These are phyloP conservation scores for Auricularia sp. DNA, from an alignment of 768 basidiomycete species.

Conservation along the genomic window DNA sequence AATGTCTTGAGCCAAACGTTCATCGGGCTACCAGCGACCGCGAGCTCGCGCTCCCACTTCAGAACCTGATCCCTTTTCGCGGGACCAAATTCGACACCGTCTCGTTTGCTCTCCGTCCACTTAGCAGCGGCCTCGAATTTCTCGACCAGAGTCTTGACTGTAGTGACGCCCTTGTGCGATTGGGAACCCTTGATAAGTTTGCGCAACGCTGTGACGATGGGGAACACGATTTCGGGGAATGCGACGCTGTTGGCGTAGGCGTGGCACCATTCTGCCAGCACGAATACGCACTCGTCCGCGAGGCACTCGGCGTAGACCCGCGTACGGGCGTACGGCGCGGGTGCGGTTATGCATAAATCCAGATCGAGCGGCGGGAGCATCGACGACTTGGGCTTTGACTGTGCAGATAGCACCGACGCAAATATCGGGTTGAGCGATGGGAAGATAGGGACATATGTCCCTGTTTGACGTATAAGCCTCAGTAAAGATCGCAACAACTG, in stretches of 20 bases:
- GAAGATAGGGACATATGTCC: conserved; percentile 77
- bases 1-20: conserved; percentile 74
- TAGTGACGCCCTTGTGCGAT: conserved; percentile 44
- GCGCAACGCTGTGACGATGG: conserved; percentile 60
- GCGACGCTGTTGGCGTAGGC: conserved; percentile 50
- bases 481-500: conserved; percentile 84
- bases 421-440: conserved; percentile 82
- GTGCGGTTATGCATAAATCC: conserved; percentile 76
- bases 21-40: conserved; percentile 54
- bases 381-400: conserved; percentile 67
- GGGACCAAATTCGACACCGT: conserved; percentile 65
- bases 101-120: conserved; percentile 68
- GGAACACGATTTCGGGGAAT: conserved; percentile 87
- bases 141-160: conserved; percentile 71
- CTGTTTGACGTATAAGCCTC: conserved; percentile 73
- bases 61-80: conserved; percentile 57
- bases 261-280: conserved; percentile 76
- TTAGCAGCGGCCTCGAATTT: conserved; percentile 73
- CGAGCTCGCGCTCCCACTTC: conserved; percentile 57
- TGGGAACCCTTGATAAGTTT: conserved; percentile 60
- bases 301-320: conserved; percentile 75
- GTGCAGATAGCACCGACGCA: conserved; percentile 55
- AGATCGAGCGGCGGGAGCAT: conserved; percentile 85
- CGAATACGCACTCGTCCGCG: conserved; percentile 68
- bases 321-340: conserved; percentile 81